Evolutionary conservation across 208 protist species (phyloP).

Genomic region (Blastocrithidia nonstop): DNA sequence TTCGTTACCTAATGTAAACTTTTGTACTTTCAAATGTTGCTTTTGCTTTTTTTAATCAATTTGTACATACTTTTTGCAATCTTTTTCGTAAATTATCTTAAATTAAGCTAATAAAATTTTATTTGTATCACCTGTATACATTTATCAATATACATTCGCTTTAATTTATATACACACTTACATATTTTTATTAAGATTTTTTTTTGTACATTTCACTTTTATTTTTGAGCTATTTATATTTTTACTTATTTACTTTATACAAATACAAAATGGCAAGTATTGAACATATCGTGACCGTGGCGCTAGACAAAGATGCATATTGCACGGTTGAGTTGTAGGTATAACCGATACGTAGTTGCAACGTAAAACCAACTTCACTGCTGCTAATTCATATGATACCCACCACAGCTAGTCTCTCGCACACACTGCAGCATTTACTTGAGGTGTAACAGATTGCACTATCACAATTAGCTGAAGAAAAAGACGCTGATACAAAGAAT

Average conservation of each 20-base stretch:
- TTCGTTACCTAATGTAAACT: too few relatives aligned
- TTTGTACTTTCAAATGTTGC: too few relatives aligned
- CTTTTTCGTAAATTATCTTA: too few relatives aligned
- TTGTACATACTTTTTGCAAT: too few relatives aligned
- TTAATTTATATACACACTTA: background rate
- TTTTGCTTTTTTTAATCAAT: too few relatives aligned
- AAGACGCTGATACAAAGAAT: background rate
- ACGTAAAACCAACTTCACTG: conserved; percentile 4
- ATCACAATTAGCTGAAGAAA: too few relatives aligned
- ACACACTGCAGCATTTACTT: conserved; percentile 22
- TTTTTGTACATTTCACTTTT: too few relatives aligned
- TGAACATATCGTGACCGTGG: conserved; percentile 18
- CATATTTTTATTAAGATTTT: background rate
- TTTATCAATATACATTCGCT: background rate
- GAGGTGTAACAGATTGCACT: too few relatives aligned
- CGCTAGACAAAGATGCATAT: conserved; percentile 32
- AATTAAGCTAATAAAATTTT: too few relatives aligned
- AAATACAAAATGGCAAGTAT: background rate
- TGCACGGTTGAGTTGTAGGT: conserved; percentile 23
- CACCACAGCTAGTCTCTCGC: conserved; percentile 28
- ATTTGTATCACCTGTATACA: background rate
- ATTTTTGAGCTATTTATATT: too few relatives aligned
- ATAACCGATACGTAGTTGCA: conserved; percentile 8
- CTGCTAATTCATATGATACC: conserved; percentile 48
- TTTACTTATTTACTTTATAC: background rate